Percentiles rank a stretch among this genome's conserved stretches.
These are phyloP conservation scores for Debaryomycetaceae sp. DNA, from an alignment of 1,139 yeast genomes.

Conservation along the genomic window DNA sequence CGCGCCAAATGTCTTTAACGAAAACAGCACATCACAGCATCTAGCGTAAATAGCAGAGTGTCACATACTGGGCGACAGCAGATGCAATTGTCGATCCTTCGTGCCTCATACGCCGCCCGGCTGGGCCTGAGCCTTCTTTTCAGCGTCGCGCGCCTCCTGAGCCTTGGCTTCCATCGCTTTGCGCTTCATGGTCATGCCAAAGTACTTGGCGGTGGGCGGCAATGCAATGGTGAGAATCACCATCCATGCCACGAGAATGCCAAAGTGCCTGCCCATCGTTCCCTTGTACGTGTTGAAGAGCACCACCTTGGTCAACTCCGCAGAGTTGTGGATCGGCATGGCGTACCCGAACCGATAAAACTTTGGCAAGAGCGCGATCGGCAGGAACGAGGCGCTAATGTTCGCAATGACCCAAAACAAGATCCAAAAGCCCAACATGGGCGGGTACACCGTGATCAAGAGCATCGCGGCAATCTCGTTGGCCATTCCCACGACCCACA, in stretches of 20 bases:
- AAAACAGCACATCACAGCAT: no score
- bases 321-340: conserved; percentile 53
- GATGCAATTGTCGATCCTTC: no score
- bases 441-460: conserved; percentile 21
- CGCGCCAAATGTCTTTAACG: no score
- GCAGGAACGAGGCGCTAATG: conserved; percentile 51
- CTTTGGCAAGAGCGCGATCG: conserved; percentile 39
- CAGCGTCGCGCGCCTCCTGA: not conserved
- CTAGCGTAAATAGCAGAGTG: no score
- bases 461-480: conserved; percentile 30
- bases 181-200: conserved; percentile 17
- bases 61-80: no score
- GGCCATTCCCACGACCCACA: conserved; percentile 32
- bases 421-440: conserved; percentile 44
- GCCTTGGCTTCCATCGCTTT: conserved; percentile 7
- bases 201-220: conserved; percentile 27
- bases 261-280: conserved; percentile 45
- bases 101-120: no score
- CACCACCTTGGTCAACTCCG: conserved; percentile 44
- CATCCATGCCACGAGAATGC: conserved; percentile 49
- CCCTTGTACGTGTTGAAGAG: conserved; percentile 47
- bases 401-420: conserved; percentile 51
- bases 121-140: no score
- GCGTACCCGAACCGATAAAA: conserved; percentile 58
- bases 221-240: conserved; percentile 23